Evolutionary conservation across 2,329 filamentous ascomycete genomes (phyloP).

Genomic region (Colletotrichum sp.): DNA sequence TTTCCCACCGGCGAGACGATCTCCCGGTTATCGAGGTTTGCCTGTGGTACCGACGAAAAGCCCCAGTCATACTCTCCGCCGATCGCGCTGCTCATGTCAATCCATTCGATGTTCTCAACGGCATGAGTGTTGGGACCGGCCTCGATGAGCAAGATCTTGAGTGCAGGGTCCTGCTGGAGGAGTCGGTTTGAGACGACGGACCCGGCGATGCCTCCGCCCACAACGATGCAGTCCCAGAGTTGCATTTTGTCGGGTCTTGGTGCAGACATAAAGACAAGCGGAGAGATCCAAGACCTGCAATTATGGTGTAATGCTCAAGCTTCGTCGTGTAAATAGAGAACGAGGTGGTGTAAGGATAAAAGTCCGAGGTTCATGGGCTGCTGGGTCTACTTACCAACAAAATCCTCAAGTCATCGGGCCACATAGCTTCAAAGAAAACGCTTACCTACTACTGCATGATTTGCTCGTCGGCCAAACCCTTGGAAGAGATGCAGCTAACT

Average conservation of each 20-base stretch:
- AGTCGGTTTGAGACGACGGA: slow-evolving; percentile 39
- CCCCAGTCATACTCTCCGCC: slow-evolving; percentile 37
- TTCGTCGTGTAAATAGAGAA: background rate
- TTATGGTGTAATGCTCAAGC: no score
- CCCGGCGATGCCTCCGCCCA: slow-evolving; percentile 40
- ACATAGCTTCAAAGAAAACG: no score
- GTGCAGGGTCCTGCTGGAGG: slow-evolving; percentile 19
- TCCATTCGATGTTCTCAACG: slow-evolving; percentile 26
- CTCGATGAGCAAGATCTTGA: slow-evolving; percentile 42
- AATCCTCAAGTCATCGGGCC: rapidly evolving
- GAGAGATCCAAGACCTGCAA: no score
- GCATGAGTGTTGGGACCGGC: slow-evolving; percentile 35
- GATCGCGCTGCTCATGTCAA: slow-evolving; percentile 27
- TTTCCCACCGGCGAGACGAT: slow-evolving; percentile 37
- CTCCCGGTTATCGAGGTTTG: slow-evolving; percentile 25
- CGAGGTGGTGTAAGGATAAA: no score
- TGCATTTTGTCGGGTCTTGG: background rate
- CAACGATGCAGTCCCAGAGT: slow-evolving; percentile 39
- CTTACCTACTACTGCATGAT: no score
- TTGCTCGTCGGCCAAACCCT: background rate
- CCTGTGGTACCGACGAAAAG: slow-evolving; percentile 35
- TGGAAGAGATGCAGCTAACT: background rate
- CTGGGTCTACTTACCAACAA: no score
- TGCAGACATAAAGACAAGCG: background rate
- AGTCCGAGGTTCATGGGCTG: background rate